Evolutionary conservation across 805 yeast species (phyloP).

Genomic region (Pichia heedii): DNA sequence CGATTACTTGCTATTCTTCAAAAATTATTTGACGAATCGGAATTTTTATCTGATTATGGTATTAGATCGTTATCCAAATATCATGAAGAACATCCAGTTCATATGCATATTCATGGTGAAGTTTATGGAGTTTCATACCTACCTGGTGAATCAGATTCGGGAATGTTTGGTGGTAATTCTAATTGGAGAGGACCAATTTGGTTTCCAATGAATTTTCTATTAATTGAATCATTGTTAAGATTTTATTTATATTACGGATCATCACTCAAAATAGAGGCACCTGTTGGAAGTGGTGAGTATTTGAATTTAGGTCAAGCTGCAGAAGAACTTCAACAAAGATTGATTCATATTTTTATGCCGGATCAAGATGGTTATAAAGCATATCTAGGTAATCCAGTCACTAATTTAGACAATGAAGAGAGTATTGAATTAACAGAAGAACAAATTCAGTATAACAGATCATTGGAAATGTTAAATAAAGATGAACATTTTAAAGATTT

Average conservation of each 20-base stretch:
- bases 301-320: constrained; percentile 84
- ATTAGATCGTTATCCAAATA: constrained; percentile 80
- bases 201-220: constrained; percentile 85
- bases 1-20: constrained; percentile 65
- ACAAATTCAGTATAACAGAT: constrained; percentile 39
- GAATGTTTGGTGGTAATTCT: constrained; percentile 93
- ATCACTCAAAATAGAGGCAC: constrained; percentile 77
- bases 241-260: constrained; percentile 86
- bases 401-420: constrained; percentile 33
- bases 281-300: constrained; percentile 69
- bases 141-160: constrained; percentile 86
- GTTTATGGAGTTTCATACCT: constrained; percentile 63
- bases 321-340: constrained; percentile 78
- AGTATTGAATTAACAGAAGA: constrained; percentile 36
- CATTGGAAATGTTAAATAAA: constrained; percentile 38
- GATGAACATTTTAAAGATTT: constrained; percentile 69
- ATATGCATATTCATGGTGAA: constrained; percentile 74
- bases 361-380: constrained; percentile 58
- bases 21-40: constrained; percentile 78
- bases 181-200: constrained; percentile 98
- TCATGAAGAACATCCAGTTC: constrained; percentile 77
- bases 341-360: constrained; percentile 67
- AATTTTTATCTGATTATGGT: constrained; percentile 78
- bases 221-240: constrained; percentile 81
- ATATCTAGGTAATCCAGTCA: constrained; percentile 52